Conservation (phyloP, 2,329 filamentous ascomycete species). For the Leptographium flavum region DNA sequence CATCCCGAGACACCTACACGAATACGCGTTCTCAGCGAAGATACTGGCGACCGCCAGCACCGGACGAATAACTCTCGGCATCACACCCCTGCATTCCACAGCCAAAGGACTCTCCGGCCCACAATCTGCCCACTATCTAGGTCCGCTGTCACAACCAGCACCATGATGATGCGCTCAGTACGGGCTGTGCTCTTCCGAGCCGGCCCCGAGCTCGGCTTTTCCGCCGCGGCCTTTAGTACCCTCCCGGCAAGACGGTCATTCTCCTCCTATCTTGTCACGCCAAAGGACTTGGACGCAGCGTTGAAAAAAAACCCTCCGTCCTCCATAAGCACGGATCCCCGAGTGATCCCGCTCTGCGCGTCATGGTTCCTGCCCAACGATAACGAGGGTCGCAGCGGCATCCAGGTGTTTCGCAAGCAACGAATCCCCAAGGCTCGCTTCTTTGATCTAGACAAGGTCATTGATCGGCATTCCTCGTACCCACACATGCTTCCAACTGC, state of each 20-base stretch:
- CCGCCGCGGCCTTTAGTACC: conserved; percentile 12
- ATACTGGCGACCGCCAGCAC: no score
- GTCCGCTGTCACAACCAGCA: not conserved
- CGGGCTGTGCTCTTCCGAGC: conserved; percentile 25
- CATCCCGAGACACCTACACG: no score
- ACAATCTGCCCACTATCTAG: not conserved
- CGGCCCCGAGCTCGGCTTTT: conserved; percentile 17
- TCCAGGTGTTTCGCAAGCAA: conserved; percentile 64
- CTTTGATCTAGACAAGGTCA: conserved; percentile 88
- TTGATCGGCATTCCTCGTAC: conserved; percentile 76
- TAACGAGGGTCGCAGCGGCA: conserved; percentile 51
- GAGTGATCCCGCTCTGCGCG: conserved; percentile 79
- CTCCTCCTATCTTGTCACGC: conserved; percentile 74
- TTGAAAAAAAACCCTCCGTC: conserved; percentile 70
- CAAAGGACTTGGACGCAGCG: conserved; percentile 66
- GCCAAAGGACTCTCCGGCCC: not conserved
- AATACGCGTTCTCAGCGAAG: not conserved
- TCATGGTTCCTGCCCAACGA: conserved; percentile 97
- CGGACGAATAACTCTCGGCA: no score
- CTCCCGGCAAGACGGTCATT: conserved; percentile 37
- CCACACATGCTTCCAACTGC: conserved; percentile 90
- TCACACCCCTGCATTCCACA: not conserved
- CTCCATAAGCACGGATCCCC: conserved; percentile 65
- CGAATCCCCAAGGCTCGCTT: conserved; percentile 85
- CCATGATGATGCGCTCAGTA: conserved; percentile 21